Evolutionary conservation across 192 early-diverging fungal species (phyloP).

Genomic region (Podila clonocystis): DNA sequence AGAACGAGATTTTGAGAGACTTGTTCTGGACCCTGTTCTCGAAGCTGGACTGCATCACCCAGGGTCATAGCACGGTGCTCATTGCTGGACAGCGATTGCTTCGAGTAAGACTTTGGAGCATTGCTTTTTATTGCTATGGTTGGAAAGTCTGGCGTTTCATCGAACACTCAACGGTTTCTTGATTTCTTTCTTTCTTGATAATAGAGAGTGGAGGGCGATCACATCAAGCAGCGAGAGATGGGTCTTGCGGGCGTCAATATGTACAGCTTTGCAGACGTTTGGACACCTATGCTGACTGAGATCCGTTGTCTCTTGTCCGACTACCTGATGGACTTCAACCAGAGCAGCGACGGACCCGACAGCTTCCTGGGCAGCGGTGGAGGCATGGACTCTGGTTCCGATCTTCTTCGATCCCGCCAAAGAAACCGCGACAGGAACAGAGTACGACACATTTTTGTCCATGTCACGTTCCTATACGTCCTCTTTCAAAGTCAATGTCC

Average conservation of each 20-base stretch:
- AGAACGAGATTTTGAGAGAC: constrained; percentile 79
- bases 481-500: not conserved
- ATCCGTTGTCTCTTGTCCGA: constrained; percentile 47
- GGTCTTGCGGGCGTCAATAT: constrained; percentile 36
- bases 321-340: constrained; percentile 44
- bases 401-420: constrained; percentile 26
- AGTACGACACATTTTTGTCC: not conserved
- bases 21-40: constrained; percentile 81
- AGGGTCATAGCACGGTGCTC: constrained; percentile 78
- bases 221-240: constrained; percentile 32
- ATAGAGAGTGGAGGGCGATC: constrained; percentile 38
- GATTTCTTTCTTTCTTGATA: not conserved
- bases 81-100: constrained; percentile 66
- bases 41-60: constrained; percentile 76
- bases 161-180: not conserved
- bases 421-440: constrained; percentile 41
- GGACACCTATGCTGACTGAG: constrained; percentile 57
- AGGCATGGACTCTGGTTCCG: constrained; percentile 18
- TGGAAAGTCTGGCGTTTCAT: not conserved
- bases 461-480: not conserved
- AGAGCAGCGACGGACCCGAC: constrained; percentile 25
- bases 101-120: constrained; percentile 26
- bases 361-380: constrained; percentile 16
- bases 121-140: not conserved
- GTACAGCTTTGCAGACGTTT: constrained; percentile 60